These are phyloP conservation scores for Pichia thaimueangensis DNA, from an alignment of 805 yeast genomes.

Conservation along the genomic window DNA sequence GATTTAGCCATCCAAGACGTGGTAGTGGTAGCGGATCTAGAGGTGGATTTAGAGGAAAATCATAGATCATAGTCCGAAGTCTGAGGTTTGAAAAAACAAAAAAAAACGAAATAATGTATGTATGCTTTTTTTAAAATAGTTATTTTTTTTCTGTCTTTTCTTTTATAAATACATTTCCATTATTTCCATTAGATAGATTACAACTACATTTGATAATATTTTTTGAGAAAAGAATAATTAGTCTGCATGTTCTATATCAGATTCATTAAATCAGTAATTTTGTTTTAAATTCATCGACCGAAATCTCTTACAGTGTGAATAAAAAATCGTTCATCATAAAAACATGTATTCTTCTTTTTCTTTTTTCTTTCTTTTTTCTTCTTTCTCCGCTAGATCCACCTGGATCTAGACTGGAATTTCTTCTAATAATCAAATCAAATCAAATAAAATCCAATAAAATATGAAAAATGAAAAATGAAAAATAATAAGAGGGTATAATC, in stretches of 20 bases:
- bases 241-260: no score
- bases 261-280: constrained; percentile 51
- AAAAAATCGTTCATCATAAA: constrained; percentile 28
- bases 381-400: constrained; percentile 14
- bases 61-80: no score
- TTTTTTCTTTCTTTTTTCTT: constrained; percentile 19
- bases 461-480: not conserved
- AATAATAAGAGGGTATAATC: constrained; percentile 16
- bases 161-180: no score
- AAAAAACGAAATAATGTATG: no score
- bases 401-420: constrained; percentile 8
- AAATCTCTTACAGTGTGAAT: constrained; percentile 54
- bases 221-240: no score
- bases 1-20: not conserved
- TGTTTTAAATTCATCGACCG: constrained; percentile 30
- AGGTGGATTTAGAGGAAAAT: not conserved
- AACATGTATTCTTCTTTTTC: constrained; percentile 13
- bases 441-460: not conserved
- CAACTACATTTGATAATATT: no score
- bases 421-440: not conserved
- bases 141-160: no score
- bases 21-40: constrained; percentile 6
- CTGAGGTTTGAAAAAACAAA: no score
- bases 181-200: no score
- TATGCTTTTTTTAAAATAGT: no score